Base-by-base conservation (phyloP, 345 rosid genomes). In the Angophora floribunda region DNA sequence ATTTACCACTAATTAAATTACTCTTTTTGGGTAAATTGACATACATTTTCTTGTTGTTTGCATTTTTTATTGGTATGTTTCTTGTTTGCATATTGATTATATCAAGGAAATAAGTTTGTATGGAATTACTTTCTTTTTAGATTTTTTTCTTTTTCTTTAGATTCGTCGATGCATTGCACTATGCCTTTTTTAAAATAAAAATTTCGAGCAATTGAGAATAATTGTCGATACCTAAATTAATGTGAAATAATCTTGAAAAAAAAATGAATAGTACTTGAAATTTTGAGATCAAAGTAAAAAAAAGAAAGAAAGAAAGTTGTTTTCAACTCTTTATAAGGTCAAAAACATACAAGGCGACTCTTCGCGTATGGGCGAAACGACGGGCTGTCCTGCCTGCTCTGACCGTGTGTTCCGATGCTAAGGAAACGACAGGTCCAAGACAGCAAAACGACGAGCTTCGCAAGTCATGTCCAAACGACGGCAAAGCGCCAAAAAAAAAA, bases 361-460 rank as follows among this genome's bases (percentile, higher is more conserved):
- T 61, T 61, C 67, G 1, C 15, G 5, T 3, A 1, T 61, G 15
- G 67, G 67, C 15, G 7, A 61, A 61, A 59, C 30, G 65, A 59
- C 65, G 30, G 0, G 1, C 24, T 14, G 65, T 59, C 65, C 0
- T 1, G 65, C 30, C 13, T 59, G 14, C 24, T 13, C 30, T 14
- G 15, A 59, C 67, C 0, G 0, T 61, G 1, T 28, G 13, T 28
- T 61, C 32, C 16, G 7, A 28, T 5, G 67, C 28, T 0, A 28
- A 61, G 67, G 67, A 61, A 61, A 61, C 32, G 67, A 26, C 32
- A 28, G 3, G 32, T 61, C 30, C 67, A 11, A 1, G 7, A 32
- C 30, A 5, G 32, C 32, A 12, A 61, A 61, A 28, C 32, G 67
- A 61, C 67, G 16, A 61, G 67, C 15, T 28, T 28, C 16, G 11